phyloP scores from a whole-genome alignment of 768 basidiomycete genomes.

The Steccherinum ochraceum region DNA sequence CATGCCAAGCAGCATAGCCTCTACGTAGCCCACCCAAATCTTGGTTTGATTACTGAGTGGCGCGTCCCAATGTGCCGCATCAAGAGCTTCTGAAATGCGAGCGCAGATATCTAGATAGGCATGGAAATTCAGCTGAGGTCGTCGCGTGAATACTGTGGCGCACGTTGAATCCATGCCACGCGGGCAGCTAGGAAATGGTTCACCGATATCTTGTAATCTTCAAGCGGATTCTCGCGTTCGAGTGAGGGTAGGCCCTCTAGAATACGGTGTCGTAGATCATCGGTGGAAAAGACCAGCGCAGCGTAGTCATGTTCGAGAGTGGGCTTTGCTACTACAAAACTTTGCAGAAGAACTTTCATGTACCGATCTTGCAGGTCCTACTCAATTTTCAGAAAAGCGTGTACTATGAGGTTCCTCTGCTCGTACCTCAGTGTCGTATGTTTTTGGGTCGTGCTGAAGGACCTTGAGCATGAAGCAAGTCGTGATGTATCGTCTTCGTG shows the following conservation, averaged over 20 bases:
- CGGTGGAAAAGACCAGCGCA: conserved; percentile 51
- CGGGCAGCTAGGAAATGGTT: neutral
- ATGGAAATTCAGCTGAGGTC: neutral
- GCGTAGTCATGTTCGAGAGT: conserved; percentile 57
- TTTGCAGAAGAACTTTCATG: conserved; percentile 46
- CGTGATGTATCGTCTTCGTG: conserved; percentile 51
- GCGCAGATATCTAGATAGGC: neutral
- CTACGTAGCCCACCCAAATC: conserved; percentile 5
- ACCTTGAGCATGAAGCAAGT: conserved; percentile 54
- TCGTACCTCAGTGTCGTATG: conserved; percentile 57
- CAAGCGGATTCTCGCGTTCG: neutral
- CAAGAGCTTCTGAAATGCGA: neutral
- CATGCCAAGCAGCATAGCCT: conserved; percentile 7
- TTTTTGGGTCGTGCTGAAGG: conserved; percentile 51
- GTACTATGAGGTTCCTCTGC: conserved; percentile 14
- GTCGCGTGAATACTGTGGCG: neutral
- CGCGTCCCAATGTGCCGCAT: neutral
- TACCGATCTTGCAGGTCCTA: conserved; percentile 46
- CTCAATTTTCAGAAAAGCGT: conserved; percentile 1
- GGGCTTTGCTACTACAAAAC: conserved; percentile 39
- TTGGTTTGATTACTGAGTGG: neutral
- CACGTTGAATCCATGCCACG: neutral
- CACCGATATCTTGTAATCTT: neutral
- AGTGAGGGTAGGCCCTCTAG: conserved; percentile 27
- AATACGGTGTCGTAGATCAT: conserved; percentile 47